A percentile compares a stretch with the other conserved stretches of the same genome.
phyloP scores from a whole-genome alignment of 2,329 filamentous ascomycete species.

The Pestalotiopsis sp. region DNA sequence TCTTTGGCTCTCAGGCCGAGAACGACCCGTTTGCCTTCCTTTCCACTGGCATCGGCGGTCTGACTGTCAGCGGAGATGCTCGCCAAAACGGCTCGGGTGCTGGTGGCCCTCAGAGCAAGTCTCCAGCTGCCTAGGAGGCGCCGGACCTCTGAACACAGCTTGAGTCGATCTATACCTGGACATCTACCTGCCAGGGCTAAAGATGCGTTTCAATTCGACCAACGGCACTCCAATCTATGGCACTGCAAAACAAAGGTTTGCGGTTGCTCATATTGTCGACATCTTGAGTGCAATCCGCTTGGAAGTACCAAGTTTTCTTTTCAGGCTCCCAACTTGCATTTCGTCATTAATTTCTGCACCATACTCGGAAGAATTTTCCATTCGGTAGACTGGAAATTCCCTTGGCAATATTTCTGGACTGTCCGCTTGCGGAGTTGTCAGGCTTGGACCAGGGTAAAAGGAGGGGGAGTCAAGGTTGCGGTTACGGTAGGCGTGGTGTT shows the following conservation, averaged over 20 bases:
- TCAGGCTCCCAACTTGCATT: neutral
- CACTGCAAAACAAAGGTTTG: neutral
- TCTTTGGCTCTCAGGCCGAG: conserved; percentile 67
- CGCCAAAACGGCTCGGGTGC: conserved; percentile 64
- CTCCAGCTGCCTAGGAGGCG: conserved; percentile 42
- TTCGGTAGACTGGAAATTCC: conserved; percentile 43
- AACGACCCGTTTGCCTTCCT: conserved; percentile 82
- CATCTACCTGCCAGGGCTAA: neutral
- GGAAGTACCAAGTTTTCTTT: neutral
- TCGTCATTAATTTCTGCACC: conserved; percentile 30
- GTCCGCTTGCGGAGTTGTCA: conserved; percentile 40
- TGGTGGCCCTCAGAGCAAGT: conserved; percentile 55
- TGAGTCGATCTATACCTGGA: neutral
- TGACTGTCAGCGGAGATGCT: conserved; percentile 69
- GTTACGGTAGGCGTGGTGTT: conserved; percentile 32
- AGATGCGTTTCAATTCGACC: neutral
- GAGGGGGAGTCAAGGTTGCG: conserved; percentile 32
- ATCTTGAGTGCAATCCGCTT: neutral
- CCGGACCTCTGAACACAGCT: neutral
- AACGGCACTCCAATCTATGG: neutral
- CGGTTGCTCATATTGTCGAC: neutral
- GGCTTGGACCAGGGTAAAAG: conserved; percentile 44
- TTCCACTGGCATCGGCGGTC: conserved; percentile 70
- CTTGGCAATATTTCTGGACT: conserved; percentile 42
- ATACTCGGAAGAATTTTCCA: conserved; percentile 40